Conservation (phyloP, 768 basidiomycete genomes). For the Rhodotorula diobovata region DNA sequence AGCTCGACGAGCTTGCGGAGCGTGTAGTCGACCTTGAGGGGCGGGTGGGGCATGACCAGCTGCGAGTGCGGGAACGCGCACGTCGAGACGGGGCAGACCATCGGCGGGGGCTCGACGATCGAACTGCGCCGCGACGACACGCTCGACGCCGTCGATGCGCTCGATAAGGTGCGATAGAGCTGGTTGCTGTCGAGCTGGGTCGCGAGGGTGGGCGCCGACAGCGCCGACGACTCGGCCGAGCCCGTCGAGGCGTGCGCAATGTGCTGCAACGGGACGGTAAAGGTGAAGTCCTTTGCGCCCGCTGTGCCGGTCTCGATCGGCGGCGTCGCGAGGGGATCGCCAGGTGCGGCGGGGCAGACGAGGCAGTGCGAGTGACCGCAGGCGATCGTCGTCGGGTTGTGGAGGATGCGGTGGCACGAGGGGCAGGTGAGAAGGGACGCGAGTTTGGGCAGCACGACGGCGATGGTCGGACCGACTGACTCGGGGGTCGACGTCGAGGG, state of each 20-base stretch:
- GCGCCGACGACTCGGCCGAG: neutral
- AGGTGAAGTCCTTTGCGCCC: neutral
- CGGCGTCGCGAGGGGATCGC: neutral
- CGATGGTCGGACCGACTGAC: neutral
- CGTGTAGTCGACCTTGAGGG: slow-evolving; percentile 22
- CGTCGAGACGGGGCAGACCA: slow-evolving; percentile 3
- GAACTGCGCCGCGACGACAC: neutral
- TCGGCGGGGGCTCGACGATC: neutral
- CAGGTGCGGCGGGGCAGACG: slow-evolving; percentile 15
- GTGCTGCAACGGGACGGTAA: neutral
- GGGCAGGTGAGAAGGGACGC: slow-evolving; percentile 29
- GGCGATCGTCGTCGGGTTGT: slow-evolving; percentile 37
- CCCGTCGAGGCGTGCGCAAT: neutral
- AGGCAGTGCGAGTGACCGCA: slow-evolving; percentile 42
- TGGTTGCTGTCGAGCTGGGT: neutral
- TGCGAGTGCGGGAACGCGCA: slow-evolving; percentile 2
- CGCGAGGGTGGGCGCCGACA: neutral
- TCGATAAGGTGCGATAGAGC: neutral
- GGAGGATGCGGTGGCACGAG: slow-evolving; percentile 30
- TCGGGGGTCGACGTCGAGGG: neutral
- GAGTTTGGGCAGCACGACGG: slow-evolving; percentile 29
- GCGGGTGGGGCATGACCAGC: neutral
- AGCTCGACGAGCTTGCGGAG: slow-evolving; percentile 24
- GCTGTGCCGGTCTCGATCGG: neutral
- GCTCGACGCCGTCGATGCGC: neutral